A percentile compares a stretch with the other conserved stretches of the same genome.
Evolutionary conservation across 169 alveolate genomes (phyloP).

Genomic region (Toxoplasma gondii): DNA sequence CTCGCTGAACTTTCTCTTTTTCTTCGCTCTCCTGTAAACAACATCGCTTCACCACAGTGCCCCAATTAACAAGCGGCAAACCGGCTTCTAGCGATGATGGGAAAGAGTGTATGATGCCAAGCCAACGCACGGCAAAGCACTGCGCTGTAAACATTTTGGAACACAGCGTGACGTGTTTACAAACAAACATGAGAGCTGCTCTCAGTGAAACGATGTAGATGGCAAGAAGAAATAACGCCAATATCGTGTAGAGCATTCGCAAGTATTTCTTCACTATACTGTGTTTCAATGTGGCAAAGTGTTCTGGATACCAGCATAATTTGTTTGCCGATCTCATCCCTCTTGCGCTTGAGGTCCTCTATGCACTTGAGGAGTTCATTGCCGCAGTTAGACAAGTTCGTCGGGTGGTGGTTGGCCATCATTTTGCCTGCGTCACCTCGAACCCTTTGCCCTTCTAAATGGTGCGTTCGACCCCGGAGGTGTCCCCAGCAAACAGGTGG

Average conservation of each 20-base stretch:
- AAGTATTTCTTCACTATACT: no score
- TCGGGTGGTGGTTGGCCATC: constrained; percentile 71
- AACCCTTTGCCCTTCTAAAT: neutral
- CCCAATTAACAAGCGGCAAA: neutral
- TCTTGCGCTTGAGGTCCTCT: constrained; percentile 89
- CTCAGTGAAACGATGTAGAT: neutral
- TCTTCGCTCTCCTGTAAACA: constrained; percentile 84
- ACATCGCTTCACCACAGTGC: neutral
- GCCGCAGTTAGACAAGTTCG: constrained; percentile 84
- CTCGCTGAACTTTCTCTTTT: constrained; percentile 86
- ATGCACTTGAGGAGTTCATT: constrained; percentile 91
- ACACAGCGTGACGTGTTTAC: neutral
- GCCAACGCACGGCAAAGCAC: neutral
- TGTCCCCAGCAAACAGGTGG: no score
- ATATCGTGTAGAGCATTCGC: neutral
- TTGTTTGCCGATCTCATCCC: constrained; percentile 87
- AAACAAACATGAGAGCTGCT: neutral
- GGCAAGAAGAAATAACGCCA: neutral
- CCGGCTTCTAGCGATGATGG: neutral
- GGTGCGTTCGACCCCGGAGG: no score
- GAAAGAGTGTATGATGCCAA: neutral
- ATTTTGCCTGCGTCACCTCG: neutral
- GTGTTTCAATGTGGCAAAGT: neutral
- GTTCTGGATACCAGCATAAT: constrained; percentile 72
- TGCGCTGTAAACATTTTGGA: neutral